These are phyloP conservation scores for Fusarium ambrosium DNA, from an alignment of 2,329 filamentous ascomycete species.

Conservation along the genomic window DNA sequence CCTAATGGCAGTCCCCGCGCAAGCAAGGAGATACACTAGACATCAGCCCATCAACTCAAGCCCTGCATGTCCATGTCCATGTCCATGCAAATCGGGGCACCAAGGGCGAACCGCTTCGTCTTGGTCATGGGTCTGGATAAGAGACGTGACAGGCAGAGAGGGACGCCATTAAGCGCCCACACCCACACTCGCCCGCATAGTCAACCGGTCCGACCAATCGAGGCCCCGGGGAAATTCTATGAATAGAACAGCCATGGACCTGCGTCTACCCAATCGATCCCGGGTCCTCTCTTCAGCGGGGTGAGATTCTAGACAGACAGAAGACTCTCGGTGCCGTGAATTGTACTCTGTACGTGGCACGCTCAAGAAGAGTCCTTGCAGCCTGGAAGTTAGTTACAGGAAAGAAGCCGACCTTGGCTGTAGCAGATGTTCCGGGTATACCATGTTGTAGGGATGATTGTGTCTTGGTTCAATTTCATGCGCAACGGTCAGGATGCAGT, in stretches of 20 bases:
- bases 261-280: slow-evolving; percentile 32
- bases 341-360: slow-evolving; percentile 1
- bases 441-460: slow-evolving; percentile 1
- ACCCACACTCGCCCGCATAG: slow-evolving; percentile 43
- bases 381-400: not conserved
- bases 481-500: not conserved
- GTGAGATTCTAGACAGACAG: slow-evolving; percentile 16
- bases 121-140: slow-evolving; percentile 27
- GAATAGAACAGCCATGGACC: slow-evolving; percentile 41
- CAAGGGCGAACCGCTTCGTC: slow-evolving; percentile 20
- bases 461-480: not conserved
- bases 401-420: not conserved
- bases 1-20: no score
- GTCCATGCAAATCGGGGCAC: slow-evolving; percentile 37
- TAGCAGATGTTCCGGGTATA: not conserved
- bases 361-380: not conserved
- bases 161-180: slow-evolving; percentile 46
- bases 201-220: slow-evolving; percentile 35
- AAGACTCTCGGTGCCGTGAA: not conserved
- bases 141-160: slow-evolving; percentile 40
- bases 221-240: slow-evolving; percentile 35
- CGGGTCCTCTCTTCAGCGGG: slow-evolving; percentile 35
- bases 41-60: slow-evolving; percentile 27
- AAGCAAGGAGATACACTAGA: not conserved
- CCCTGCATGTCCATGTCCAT: slow-evolving; percentile 28